Evolutionary conservation across 169 alveolate species (phyloP).

Genomic region (Plasmodium yoelii): DNA sequence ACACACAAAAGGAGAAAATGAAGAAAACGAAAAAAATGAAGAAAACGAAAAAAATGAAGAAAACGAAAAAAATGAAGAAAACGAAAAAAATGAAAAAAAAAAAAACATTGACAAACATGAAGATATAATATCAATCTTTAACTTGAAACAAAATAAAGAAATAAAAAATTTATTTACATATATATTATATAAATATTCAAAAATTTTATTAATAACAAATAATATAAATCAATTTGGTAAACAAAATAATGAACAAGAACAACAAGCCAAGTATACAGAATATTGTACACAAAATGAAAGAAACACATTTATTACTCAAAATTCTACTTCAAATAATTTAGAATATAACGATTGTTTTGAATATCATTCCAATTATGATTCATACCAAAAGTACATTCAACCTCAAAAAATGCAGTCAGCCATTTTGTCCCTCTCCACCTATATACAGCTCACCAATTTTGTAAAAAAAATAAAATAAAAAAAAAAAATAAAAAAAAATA

Average conservation of each 20-base stretch:
- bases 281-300: neutral
- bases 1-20: neutral
- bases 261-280: neutral
- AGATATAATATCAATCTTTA: constrained; percentile 23
- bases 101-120: too few species aligned
- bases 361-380: constrained; percentile 37
- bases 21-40: neutral
- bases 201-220: constrained; percentile 20
- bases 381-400: constrained; percentile 35
- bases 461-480: constrained; percentile 19
- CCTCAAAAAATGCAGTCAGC: constrained; percentile 18
- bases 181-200: constrained; percentile 38
- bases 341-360: constrained; percentile 13
- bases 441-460: constrained; percentile 53
- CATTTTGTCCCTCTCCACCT: constrained; percentile 32
- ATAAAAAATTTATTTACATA: constrained; percentile 27
- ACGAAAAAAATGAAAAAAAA: neutral
- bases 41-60: neutral
- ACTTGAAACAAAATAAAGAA: constrained; percentile 32
- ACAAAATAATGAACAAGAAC: constrained; percentile 14
- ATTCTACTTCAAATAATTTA: neutral
- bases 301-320: neutral
- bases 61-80: neutral
- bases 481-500: neutral
- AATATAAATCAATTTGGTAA: neutral